A percentile compares a stretch with the other conserved stretches of the same genome.
Evolutionary conservation across 768 basidiomycete genomes (phyloP).

Genomic region (Termitomyces sp.): DNA sequence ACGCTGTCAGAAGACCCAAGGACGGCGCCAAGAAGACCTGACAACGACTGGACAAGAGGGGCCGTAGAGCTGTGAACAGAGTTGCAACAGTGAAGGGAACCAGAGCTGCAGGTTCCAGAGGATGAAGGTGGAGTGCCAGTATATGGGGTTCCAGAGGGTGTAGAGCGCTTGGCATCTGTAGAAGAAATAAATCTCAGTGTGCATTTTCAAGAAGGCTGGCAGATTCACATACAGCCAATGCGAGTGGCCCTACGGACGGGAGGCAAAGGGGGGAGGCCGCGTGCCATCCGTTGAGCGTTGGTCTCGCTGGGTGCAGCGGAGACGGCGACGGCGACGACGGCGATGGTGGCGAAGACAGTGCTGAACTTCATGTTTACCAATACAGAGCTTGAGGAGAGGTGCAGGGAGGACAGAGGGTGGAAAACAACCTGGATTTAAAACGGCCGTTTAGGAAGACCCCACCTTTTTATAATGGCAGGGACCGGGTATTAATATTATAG

Average conservation of each 20-base stretch:
- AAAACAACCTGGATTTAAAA: conserved; percentile 8
- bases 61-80: conserved; percentile 15
- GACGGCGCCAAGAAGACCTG: conserved; percentile 26
- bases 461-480: conserved; percentile 8
- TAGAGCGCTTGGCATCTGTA: conserved; percentile 27
- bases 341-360: conserved; percentile 30
- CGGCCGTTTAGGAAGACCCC: not conserved
- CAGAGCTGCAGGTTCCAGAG: conserved; percentile 29
- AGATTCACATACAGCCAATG: conserved; percentile 22
- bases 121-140: not conserved
- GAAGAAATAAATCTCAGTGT: not conserved
- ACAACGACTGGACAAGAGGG: conserved; percentile 12
- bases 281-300: conserved; percentile 47
- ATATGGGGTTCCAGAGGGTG: conserved; percentile 29
- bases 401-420: conserved; percentile 6
- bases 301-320: conserved; percentile 34
- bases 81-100: conserved; percentile 40
- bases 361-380: conserved; percentile 33
- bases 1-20: conserved; percentile 17
- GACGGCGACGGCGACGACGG: conserved; percentile 29
- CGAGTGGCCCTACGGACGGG: conserved; percentile 35
- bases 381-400: conserved; percentile 3
- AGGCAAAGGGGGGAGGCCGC: conserved; percentile 42
- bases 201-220: no score
- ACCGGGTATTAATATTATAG: not conserved